A percentile compares a stretch with the other conserved stretches of the same genome.
Conservation (phyloP, 2,329 filamentous ascomycete species). For the Botrytis medusae region DNA sequence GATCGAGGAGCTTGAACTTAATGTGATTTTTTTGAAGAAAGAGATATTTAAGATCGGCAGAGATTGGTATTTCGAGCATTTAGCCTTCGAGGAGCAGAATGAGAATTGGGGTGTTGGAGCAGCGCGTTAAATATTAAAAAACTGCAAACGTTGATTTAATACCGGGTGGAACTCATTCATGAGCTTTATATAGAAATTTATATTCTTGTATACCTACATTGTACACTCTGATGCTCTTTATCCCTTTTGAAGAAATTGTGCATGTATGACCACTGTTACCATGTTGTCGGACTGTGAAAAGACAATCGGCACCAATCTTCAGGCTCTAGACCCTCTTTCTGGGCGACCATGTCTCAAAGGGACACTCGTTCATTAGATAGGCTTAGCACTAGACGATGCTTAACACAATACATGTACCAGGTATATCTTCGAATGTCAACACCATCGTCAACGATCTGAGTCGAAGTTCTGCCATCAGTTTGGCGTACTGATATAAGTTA, state of each 20-base stretch:
- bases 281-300: background rate
- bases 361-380: background rate
- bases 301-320: background rate
- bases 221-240: background rate
- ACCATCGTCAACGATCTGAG: background rate
- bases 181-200: background rate
- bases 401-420: background rate
- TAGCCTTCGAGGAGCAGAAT: background rate
- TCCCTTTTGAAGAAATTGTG: background rate
- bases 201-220: background rate
- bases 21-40: background rate
- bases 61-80: constrained; percentile 13
- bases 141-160: background rate
- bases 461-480: background rate
- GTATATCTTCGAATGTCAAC: background rate
- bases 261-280: background rate
- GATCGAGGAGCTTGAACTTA: background rate
- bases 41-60: background rate
- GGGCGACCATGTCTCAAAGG: accelerated
- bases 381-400: background rate
- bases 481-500: background rate
- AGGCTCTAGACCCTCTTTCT: background rate
- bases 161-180: background rate
- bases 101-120: background rate
- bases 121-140: background rate